Conservation (phyloP, 2,329 filamentous ascomycete species). For the Hypoxylon sp. region DNA sequence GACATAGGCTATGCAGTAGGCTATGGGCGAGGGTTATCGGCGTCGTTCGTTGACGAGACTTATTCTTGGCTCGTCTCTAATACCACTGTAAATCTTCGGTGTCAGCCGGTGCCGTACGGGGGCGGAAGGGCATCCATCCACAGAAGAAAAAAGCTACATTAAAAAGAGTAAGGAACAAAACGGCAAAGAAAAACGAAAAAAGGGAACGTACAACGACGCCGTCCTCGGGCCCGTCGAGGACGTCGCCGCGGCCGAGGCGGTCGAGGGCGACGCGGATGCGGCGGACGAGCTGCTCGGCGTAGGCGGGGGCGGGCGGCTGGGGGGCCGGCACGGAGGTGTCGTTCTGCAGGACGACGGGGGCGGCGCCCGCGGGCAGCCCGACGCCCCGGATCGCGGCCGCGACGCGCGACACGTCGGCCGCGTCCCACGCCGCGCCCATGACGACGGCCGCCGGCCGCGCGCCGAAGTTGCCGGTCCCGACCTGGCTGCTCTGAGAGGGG, state of each 20-base stretch:
- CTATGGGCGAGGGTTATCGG: background rate
- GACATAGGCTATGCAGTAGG: background rate
- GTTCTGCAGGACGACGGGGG: slow-evolving; percentile 25
- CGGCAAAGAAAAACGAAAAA: no score
- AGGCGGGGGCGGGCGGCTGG: slow-evolving; percentile 18
- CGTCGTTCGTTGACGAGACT: background rate
- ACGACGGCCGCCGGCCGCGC: slow-evolving; percentile 14
- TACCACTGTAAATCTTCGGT: slow-evolving; percentile 20
- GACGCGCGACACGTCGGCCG: slow-evolving; percentile 7
- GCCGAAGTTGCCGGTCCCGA: slow-evolving; percentile 11
- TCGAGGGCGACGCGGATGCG: slow-evolving; percentile 16
- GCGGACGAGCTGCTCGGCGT: slow-evolving; percentile 24
- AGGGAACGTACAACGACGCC: slow-evolving; percentile 22
- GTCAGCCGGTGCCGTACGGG: background rate
- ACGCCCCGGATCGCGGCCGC: slow-evolving; percentile 10
- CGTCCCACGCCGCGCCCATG: slow-evolving; percentile 29
- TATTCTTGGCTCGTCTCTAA: background rate
- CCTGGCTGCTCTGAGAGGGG: slow-evolving; percentile 22
- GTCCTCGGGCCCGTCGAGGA: slow-evolving; percentile 12
- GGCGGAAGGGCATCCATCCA: background rate
- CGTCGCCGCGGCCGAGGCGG: slow-evolving; percentile 6
- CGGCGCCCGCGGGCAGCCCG: background rate
- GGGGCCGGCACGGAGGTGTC: slow-evolving; percentile 16
- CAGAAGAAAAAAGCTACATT: background rate
- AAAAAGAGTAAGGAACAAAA: background rate